Evolutionary conservation across 192 early-diverging fungal genomes (phyloP).

Genomic region (Backusella sp.): DNA sequence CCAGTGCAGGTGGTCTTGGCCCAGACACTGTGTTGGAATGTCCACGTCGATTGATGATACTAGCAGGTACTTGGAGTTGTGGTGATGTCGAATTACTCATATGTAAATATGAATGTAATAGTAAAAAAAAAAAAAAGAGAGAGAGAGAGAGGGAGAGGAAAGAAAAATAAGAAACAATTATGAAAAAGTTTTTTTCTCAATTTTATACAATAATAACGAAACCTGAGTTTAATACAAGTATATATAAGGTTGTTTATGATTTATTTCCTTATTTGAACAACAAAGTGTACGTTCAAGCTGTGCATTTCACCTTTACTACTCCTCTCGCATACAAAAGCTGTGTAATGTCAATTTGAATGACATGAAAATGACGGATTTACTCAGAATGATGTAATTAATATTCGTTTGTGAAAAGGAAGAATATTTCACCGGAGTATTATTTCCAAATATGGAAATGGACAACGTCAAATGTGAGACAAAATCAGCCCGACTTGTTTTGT

Average conservation of each 20-base stretch:
- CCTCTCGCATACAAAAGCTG: not conserved
- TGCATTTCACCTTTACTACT: not conserved
- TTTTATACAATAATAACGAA: not conserved
- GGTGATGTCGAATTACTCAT: not conserved
- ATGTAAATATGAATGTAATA: not conserved
- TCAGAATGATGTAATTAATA: not conserved
- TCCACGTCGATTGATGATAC: not conserved
- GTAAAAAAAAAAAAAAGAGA: not conserved
- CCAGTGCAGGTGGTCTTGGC: not conserved
- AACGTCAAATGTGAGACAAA: too few species aligned
- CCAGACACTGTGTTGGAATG: constrained; percentile 22
- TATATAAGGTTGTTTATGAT: not conserved
- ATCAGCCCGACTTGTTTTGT: too few species aligned
- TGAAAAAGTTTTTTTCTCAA: not conserved
- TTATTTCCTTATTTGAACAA: not conserved
- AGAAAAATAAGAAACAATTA: not conserved
- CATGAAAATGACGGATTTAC: not conserved
- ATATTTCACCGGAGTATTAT: too few species aligned
- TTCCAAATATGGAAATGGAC: too few species aligned
- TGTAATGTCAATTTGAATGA: constrained; percentile 1
- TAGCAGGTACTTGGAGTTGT: not conserved
- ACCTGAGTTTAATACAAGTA: not conserved
- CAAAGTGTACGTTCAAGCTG: not conserved
- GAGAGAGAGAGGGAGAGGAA: not conserved
- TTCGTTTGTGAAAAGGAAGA: too few species aligned